These are phyloP conservation scores for Pelargonium cotyledonis DNA, from an alignment of 441 rosid species.

Conservation along the genomic window DNA sequence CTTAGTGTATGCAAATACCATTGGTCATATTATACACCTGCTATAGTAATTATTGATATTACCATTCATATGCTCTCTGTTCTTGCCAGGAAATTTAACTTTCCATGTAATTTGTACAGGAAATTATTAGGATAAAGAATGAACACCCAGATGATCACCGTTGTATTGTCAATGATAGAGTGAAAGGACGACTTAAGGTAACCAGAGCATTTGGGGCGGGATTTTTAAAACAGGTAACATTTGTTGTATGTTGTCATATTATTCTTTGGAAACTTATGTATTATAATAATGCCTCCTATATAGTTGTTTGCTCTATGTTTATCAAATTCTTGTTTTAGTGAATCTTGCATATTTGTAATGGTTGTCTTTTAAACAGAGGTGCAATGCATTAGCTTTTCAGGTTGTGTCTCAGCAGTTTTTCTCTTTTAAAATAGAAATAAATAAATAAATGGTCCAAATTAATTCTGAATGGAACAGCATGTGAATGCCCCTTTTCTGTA, in stretches of 20 bases:
- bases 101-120: conserved; percentile 42
- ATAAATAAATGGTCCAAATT: too few species aligned
- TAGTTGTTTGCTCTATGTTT: background rate
- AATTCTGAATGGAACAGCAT: too few species aligned
- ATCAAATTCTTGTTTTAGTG: background rate
- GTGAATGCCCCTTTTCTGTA: too few species aligned
- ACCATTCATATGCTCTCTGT: too few species aligned
- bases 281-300: background rate
- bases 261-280: background rate
- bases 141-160: conserved; percentile 92
- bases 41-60: too few species aligned
- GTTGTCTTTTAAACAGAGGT: background rate
- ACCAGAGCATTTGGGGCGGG: conserved; percentile 99
- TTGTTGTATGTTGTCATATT: conserved; percentile 7
- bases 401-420: background rate
- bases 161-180: conserved; percentile 92
- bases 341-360: background rate
- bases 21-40: background rate
- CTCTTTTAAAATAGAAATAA: too few species aligned
- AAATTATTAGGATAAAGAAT: conserved; percentile 78
- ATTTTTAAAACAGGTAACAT: conserved; percentile 75
- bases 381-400: background rate
- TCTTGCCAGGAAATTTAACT: conserved; percentile 7
- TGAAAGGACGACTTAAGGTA: conserved; percentile 94
- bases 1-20: too few species aligned